Evolutionary conservation across 2,329 filamentous ascomycete species (phyloP).

Genomic region (Venturia pyrina): DNA sequence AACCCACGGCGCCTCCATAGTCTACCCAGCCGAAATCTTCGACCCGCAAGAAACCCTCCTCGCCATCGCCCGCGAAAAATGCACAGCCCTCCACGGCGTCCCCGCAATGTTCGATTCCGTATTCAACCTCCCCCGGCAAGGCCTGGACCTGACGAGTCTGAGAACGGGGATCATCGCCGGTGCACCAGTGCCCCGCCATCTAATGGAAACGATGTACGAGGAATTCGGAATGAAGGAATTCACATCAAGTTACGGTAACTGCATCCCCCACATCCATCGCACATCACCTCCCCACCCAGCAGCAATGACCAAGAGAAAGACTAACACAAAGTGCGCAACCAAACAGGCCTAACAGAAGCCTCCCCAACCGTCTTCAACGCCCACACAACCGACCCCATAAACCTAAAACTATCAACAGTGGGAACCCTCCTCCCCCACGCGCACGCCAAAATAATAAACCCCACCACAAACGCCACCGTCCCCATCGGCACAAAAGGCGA

Average conservation of each 20-base stretch:
- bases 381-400: slow-evolving; percentile 60
- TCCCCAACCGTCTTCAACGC: slow-evolving; percentile 75
- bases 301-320: too few relatives aligned
- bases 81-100: slow-evolving; percentile 68
- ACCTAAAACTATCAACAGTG: slow-evolving; percentile 59
- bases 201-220: slow-evolving; percentile 63
- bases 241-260: slow-evolving; percentile 32
- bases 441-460: slow-evolving; percentile 67
- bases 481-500: slow-evolving; percentile 61
- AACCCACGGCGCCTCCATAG: slow-evolving; percentile 65
- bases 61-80: slow-evolving; percentile 43
- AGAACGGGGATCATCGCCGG: slow-evolving; percentile 73
- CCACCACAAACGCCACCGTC: slow-evolving; percentile 49
- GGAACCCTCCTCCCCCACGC: slow-evolving; percentile 65
- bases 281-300: too few relatives aligned
- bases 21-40: slow-evolving; percentile 68
- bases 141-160: slow-evolving; percentile 39
- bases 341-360: slow-evolving; percentile 60
- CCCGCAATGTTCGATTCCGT: slow-evolving; percentile 75
- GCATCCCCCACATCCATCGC: too few relatives aligned
- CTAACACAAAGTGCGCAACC: too few relatives aligned
- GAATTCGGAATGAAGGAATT: slow-evolving; percentile 69
- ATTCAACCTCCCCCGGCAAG: slow-evolving; percentile 35
- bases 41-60: slow-evolving; percentile 55
- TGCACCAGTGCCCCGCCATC: slow-evolving; percentile 61